phyloP scores from a whole-genome alignment of 306 rosid genomes.

The Abrus pulchellus region DNA sequence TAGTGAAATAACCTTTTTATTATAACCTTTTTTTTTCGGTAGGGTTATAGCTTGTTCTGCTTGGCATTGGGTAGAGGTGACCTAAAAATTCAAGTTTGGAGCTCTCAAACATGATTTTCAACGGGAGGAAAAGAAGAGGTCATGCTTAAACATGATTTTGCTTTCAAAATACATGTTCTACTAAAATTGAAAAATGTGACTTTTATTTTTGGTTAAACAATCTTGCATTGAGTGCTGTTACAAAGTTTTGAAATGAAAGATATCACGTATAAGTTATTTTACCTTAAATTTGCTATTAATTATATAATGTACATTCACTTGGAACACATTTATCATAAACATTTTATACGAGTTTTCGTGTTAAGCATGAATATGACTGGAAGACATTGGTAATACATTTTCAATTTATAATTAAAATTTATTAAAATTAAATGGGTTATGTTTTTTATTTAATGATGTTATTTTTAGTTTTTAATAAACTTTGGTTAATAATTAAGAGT shows the following conservation, averaged over 20 bases:
- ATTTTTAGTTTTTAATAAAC: too few species aligned
- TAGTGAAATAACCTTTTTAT: not conserved
- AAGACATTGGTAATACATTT: too few species aligned
- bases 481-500: too few species aligned
- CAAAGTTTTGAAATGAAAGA: not conserved
- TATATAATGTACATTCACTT: too few species aligned
- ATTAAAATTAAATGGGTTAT: too few species aligned
- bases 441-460: too few species aligned
- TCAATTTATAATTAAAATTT: too few species aligned
- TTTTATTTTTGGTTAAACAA: not conserved
- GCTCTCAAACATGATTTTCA: not conserved
- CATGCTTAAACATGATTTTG: not conserved
- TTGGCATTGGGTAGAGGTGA: not conserved
- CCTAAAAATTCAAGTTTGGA: not conserved
- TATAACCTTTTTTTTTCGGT: not conserved
- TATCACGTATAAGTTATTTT: too few species aligned
- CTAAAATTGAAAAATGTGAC: not conserved
- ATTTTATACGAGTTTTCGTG: too few species aligned
- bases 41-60: not conserved
- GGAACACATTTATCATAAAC: too few species aligned
- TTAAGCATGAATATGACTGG: too few species aligned
- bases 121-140: not conserved
- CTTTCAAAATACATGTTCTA: not conserved
- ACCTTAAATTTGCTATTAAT: too few species aligned
- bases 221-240: not conserved